phyloP scores from a whole-genome alignment of 345 rosid genomes.

The Jatropha curcas region DNA sequence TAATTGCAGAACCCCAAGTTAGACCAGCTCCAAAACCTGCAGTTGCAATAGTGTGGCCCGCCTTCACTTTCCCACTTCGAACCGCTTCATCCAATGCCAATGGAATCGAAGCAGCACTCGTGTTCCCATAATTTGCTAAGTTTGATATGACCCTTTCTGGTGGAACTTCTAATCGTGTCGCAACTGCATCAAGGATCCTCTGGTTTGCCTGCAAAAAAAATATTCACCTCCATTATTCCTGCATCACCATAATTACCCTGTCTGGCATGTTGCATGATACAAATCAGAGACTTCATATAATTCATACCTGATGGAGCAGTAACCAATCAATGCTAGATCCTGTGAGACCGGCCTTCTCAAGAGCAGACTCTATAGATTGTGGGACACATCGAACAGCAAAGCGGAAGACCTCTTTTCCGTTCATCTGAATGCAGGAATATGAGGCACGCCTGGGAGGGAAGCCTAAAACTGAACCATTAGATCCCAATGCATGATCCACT shows the following conservation, averaged over 20 bases:
- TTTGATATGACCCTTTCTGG: slow-evolving; percentile 76
- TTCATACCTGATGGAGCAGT: slow-evolving; percentile 84
- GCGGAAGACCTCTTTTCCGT: slow-evolving; percentile 91
- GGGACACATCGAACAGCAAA: slow-evolving; percentile 87
- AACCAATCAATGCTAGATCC: slow-evolving; percentile 82
- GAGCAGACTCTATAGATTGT: slow-evolving; percentile 72
- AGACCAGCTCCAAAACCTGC: slow-evolving; percentile 97
- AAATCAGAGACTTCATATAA: neutral
- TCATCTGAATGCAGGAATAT: slow-evolving; percentile 76
- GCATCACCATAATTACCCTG: neutral
- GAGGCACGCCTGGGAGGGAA: slow-evolving; percentile 65
- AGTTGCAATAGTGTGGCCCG: slow-evolving; percentile 70
- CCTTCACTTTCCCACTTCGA: slow-evolving; percentile 77
- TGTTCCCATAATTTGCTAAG: slow-evolving; percentile 85
- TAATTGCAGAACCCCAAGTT: slow-evolving; percentile 89
- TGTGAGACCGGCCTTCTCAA: slow-evolving; percentile 72
- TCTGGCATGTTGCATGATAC: neutral
- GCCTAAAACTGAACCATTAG: slow-evolving; percentile 60
- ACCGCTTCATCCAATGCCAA: slow-evolving; percentile 93
- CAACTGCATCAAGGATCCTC: slow-evolving; percentile 91
- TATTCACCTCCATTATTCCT: neutral
- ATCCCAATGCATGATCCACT: slow-evolving; percentile 43
- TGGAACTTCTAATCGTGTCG: slow-evolving; percentile 76
- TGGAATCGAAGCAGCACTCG: slow-evolving; percentile 93
- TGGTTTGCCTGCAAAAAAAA: slow-evolving; percentile 93